phyloP scores from a whole-genome alignment of 179 eudicot genomes.

The Pouteria campechiana region DNA sequence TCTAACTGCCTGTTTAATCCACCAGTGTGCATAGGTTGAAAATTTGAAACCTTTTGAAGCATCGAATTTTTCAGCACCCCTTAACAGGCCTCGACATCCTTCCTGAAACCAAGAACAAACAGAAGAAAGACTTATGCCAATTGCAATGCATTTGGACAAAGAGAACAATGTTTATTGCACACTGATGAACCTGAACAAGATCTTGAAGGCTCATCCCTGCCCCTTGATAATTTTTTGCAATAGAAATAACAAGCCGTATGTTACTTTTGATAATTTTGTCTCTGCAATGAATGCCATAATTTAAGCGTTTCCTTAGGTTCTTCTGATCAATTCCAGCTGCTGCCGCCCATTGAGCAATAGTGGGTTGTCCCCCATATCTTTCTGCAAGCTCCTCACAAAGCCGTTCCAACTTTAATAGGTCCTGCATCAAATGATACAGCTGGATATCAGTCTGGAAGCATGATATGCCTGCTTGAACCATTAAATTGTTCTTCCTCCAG shows the following conservation, averaged over 20 bases:
- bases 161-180: slow-evolving; percentile 1
- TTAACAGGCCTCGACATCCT: slow-evolving; percentile 86
- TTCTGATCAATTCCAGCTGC: slow-evolving; percentile 75
- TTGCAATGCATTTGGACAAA: too few relatives aligned
- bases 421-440: slow-evolving; percentile 32
- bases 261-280: slow-evolving; percentile 92
- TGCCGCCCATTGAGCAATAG: slow-evolving; percentile 75
- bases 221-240: slow-evolving; percentile 87
- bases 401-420: slow-evolving; percentile 64
- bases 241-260: slow-evolving; percentile 84
- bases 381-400: slow-evolving; percentile 41
- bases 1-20: slow-evolving; percentile 94
- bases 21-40: slow-evolving; percentile 99
- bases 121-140: too few relatives aligned
- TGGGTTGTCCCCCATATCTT: slow-evolving; percentile 51
- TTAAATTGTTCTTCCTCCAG: too few relatives aligned
- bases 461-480: too few relatives aligned
- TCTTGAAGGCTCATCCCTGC: slow-evolving; percentile 83
- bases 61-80: slow-evolving; percentile 94
- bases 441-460: slow-evolving; percentile 5
- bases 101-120: slow-evolving; percentile 38
- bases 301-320: slow-evolving; percentile 59
- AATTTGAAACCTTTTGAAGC: slow-evolving; percentile 91
- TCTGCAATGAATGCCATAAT: slow-evolving; percentile 66
- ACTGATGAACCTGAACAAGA: slow-evolving; percentile 88